phyloP scores from a whole-genome alignment of 108 stramenopile genomes.

The Asterionellopsis glacialis region DNA sequence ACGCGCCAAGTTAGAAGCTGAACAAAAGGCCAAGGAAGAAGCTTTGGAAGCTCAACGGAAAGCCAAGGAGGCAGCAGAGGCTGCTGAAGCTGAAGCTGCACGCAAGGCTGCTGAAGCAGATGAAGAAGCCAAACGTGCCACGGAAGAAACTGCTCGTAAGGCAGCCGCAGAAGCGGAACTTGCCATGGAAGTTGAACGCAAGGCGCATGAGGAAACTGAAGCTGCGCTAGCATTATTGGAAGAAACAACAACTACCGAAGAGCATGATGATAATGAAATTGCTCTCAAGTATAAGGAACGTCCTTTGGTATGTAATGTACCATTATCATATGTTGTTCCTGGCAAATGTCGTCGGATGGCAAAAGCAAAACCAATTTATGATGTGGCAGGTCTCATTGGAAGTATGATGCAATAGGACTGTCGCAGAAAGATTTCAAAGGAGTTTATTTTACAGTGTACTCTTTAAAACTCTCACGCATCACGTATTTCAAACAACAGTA shows the following conservation, averaged over 20 bases:
- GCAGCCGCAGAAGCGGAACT: background rate
- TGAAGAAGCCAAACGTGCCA: background rate
- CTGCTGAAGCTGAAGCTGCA: background rate
- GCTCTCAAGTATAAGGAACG: background rate
- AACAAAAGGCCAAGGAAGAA: no score
- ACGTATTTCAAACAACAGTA: no score
- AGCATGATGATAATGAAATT: no score
- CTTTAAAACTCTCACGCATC: no score
- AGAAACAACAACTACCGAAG: no score
- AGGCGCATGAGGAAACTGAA: background rate
- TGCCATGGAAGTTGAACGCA: background rate
- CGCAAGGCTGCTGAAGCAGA: background rate
- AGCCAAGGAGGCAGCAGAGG: background rate
- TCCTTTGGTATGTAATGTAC: conserved; percentile 1
- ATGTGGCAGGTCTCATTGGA: background rate
- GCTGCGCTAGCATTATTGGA: background rate
- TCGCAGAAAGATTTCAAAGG: no score
- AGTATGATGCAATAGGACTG: conserved; percentile 2
- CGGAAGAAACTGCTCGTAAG: background rate
- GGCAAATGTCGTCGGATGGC: background rate
- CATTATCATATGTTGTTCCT: background rate
- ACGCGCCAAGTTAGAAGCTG: no score
- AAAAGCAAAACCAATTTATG: background rate
- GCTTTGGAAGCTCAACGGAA: no score
- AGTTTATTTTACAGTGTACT: no score